These are phyloP conservation scores for Candida tibetensis DNA, from an alignment of 805 yeast species.

Conservation along the genomic window DNA sequence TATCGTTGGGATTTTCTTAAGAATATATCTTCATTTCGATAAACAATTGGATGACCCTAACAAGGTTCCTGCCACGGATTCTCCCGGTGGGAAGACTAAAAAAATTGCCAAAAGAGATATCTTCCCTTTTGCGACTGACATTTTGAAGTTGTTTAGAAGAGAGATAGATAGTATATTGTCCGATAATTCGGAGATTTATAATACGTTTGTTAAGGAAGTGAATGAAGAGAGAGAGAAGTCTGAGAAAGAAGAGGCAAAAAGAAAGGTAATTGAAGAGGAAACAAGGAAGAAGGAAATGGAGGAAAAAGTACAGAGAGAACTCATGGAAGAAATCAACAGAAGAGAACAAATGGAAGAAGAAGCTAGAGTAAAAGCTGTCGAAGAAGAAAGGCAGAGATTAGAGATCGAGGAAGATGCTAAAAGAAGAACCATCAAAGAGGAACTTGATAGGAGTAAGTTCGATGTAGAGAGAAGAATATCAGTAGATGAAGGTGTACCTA, in stretches of 20 bases:
- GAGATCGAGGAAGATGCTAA: slow-evolving; percentile 1
- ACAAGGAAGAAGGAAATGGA: background rate
- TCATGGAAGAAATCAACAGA: background rate
- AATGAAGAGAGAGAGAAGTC: background rate
- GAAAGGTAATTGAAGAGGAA: background rate
- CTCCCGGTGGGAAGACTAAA: slow-evolving; percentile 29
- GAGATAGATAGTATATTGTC: slow-evolving; percentile 31
- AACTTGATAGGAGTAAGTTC: background rate
- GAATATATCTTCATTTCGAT: slow-evolving; percentile 34
- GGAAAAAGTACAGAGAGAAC: background rate
- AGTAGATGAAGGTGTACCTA: background rate
- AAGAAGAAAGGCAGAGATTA: background rate
- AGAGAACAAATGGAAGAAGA: slow-evolving; percentile 1
- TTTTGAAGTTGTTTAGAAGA: slow-evolving; percentile 27
- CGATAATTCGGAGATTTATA: slow-evolving; percentile 27
- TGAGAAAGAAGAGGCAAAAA: background rate
- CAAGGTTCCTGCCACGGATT: slow-evolving; percentile 13
- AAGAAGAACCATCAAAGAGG: background rate
- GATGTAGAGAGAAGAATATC: background rate
- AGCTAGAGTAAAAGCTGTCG: background rate
- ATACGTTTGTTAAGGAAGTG: background rate
- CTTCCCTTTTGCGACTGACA: slow-evolving; percentile 38
- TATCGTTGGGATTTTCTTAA: slow-evolving; percentile 57
- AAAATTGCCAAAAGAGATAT: slow-evolving; percentile 42
- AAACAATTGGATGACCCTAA: slow-evolving; percentile 7